Evolutionary conservation across 345 rosid species (phyloP), one percentile per base, ranked within the genome.

Genomic region (Salix dunnii): DNA sequence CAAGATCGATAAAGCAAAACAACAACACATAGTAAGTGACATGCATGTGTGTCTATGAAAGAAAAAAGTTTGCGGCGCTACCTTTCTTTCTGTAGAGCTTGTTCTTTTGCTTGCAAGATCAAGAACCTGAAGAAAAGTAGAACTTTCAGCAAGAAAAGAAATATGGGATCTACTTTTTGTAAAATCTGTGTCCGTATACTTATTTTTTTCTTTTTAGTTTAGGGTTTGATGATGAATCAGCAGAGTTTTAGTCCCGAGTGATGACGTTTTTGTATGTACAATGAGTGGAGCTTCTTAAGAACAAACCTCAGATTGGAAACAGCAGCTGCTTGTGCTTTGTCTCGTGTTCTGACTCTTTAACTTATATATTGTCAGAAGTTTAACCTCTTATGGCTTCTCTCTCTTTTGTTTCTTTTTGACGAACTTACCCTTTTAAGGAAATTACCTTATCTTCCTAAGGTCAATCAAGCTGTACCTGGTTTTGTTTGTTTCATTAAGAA

Each of bases 171-270:
- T 58, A 23, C 63, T 58, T 58, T 3, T 3, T 58, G 28, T n/a
- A 58, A 58, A 58, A 9, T 58, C 28, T 10, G 63, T 58, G 63
- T 20, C 58, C 58, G 7, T 51, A 20, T 67, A 77, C 67, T 40
- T 70, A 67, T 75, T 78, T 73, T 77, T 62, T 77, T 43, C 18
- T 63, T 28, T 64, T 14, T 64, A 64, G n/a, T 64, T 64, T 4
- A 82, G 79, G 84, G 85, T 73, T 78, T 20, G 5, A 43, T 64
- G 42, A 68, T 46, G 84, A 58, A 46, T 82, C 79, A 40, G n/a
- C 43, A 48, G 70, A 66, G 21, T 48, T 73, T 25, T 63, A n/a
- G 82, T n/a, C 74, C 60, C 33, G 42, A 70, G 73, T 49, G 70
- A 62, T 21, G 67, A 23, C 40, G 64, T 36, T 69, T 67, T 27